Base-by-base conservation (phyloP, 345 rosid genomes). In the Laguncularia racemosa region DNA sequence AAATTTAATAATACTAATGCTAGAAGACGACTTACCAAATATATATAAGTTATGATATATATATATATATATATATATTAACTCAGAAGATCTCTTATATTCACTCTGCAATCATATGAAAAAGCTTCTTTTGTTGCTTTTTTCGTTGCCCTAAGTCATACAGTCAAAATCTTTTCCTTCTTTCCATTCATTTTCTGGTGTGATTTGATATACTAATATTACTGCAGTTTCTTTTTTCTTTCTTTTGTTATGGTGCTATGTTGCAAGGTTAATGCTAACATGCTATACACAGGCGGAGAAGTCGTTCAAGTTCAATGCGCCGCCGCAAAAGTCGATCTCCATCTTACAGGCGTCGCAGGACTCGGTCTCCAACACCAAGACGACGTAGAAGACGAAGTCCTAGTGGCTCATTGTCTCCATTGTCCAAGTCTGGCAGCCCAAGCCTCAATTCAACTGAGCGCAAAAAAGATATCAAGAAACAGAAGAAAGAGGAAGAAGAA, bases 301-400 rank as follows among this genome's bases (percentile, higher is more conserved):
- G 85, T 49, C 80, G 54, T 14, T 79, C 77, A 12, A 62, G 46
- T 62, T 82, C 79, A 33, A 73, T 77, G 21, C 66, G 79, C 18
- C 65, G 71, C 52, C 66, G 60, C 44, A 66, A 69, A 51, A 83
- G 79, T 53, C 75, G 72, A 5, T 83, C 71, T 3, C 64, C 80
- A 1, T 76, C 81, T 59, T 59, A 71, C 18, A 73, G 90, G 67
- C 81, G 80, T 63, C 88, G 82, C 46, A 83, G 76, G 61, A 84
- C 77, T 20, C 82, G 67, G 16, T 88, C 96, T 61, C 89, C 89
- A 6, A 53, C 74, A 16, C 82, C 78, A 0, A 74, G 82, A 72
- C 77, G 72, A 55, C 85, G 60, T 56, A 69, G 75, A 48, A 70
- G 78, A 13, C 83, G 63, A 38, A 77, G 78, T 62, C 67, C 63